Percentiles rank a stretch among this genome's conserved stretches.
These are phyloP conservation scores for Colletotrichum tofieldiae DNA, from an alignment of 2,329 filamentous ascomycete genomes.

Conservation along the genomic window DNA sequence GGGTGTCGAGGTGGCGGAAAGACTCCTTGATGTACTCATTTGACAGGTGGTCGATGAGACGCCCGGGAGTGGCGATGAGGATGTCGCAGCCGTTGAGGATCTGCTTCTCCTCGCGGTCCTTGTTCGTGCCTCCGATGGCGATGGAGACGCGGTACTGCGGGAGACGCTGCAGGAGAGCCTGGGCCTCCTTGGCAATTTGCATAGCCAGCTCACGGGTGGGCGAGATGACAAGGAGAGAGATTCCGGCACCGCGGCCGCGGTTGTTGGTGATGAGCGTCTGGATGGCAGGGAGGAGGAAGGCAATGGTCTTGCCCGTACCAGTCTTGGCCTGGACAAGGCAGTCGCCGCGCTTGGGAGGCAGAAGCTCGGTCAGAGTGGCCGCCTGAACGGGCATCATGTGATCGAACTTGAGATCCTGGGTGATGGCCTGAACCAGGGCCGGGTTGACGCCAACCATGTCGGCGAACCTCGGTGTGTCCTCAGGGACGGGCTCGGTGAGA, in stretches of 20 bases:
- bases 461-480: slow-evolving; percentile 63
- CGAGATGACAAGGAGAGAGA: slow-evolving; percentile 77
- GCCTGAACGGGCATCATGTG: slow-evolving; percentile 71
- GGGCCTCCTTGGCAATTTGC: slow-evolving; percentile 81
- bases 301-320: slow-evolving; percentile 89
- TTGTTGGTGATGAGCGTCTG: slow-evolving; percentile 77
- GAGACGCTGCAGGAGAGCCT: slow-evolving; percentile 78
- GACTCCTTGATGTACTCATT: slow-evolving; percentile 79
- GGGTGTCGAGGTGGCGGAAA: slow-evolving; percentile 79
- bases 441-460: slow-evolving; percentile 63
- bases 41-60: slow-evolving; percentile 83
- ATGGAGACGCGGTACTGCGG: slow-evolving; percentile 83
- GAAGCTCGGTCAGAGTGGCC: slow-evolving; percentile 64
- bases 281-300: slow-evolving; percentile 87
- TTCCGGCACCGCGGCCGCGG: slow-evolving; percentile 53
- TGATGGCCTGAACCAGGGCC: slow-evolving; percentile 63
- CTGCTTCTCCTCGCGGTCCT: slow-evolving; percentile 78
- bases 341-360: slow-evolving; percentile 62
- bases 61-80: slow-evolving; percentile 85
- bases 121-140: slow-evolving; percentile 86
- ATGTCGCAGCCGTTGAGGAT: slow-evolving; percentile 83
- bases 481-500: slow-evolving; percentile 56
- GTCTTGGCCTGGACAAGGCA: slow-evolving; percentile 87
- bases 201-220: slow-evolving; percentile 80
- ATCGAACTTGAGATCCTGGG: slow-evolving; percentile 64